phyloP scores from a whole-genome alignment of 169 alveolate species.

The Cryptosporidium sp. region DNA sequence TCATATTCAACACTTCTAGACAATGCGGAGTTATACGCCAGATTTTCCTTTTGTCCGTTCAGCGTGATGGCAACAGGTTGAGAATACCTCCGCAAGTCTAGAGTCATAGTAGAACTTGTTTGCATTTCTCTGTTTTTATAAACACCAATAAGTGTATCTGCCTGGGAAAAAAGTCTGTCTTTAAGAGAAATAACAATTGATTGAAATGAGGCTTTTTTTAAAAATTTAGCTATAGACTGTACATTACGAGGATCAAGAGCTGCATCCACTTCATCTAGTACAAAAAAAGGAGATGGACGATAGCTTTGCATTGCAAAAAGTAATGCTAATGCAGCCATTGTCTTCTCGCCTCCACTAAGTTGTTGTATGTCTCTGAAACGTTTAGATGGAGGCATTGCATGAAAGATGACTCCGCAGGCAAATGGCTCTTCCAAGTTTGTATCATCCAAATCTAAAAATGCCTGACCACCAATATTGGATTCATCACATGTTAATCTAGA shows the following conservation, averaged over 20 bases:
- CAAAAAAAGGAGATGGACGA: conserved; percentile 90
- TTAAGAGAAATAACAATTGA: conserved; percentile 89
- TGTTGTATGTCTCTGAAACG: conserved; percentile 87
- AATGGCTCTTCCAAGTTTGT: conserved; percentile 87
- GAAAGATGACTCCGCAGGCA: conserved; percentile 84
- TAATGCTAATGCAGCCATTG: conserved; percentile 93
- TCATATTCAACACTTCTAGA: conserved; percentile 34
- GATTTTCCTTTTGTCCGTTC: neutral
- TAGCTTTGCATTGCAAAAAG: conserved; percentile 90
- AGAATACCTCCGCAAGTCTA: conserved; percentile 77
- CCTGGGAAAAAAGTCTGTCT: conserved; percentile 85
- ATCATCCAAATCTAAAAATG: conserved; percentile 83
- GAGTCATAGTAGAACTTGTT: conserved; percentile 82
- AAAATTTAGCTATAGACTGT: conserved; percentile 81
- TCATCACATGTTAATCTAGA: conserved; percentile 80
- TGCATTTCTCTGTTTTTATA: conserved; percentile 79
- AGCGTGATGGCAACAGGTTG: neutral
- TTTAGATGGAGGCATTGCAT: conserved; percentile 90
- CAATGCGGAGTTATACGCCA: neutral
- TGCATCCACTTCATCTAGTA: conserved; percentile 95
- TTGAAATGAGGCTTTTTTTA: conserved; percentile 83
- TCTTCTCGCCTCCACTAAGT: conserved; percentile 96
- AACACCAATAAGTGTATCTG: conserved; percentile 89
- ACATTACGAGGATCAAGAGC: conserved; percentile 90
- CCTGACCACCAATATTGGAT: conserved; percentile 82